Evolutionary conservation across 208 protist species (phyloP), one percentile per base, ranked within the genome.

Genomic region (Kentomonas sorsogonicus): DNA sequence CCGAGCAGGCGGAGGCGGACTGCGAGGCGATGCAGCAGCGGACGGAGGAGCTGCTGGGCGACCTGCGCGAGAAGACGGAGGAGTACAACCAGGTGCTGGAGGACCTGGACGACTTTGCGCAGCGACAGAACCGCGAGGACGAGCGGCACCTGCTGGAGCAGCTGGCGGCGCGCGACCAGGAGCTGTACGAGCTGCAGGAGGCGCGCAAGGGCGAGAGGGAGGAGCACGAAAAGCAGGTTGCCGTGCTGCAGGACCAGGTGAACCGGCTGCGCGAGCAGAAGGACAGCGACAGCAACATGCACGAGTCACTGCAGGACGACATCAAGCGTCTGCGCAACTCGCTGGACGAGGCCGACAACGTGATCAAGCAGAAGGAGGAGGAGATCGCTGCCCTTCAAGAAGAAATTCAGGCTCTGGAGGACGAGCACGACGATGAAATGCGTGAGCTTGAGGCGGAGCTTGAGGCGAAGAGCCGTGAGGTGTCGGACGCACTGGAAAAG

Each of bases 121-220:
- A 63, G 26, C 69, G 72, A 30, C 70, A 78, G 16, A 75, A 72
- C 36, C 64, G 60, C 23, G 76, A 78, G 47, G 65, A 76, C 27
- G 83, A 90, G 47, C 78, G 82, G 56, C 66, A 73, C 48, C 57
- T 83, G 16, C 60, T 90, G 22, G 57, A 86, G 36, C 77, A 67
- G 27, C 69, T 90, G 15, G 78, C 69, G 0, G 76, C 68, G 1
- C 59, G 78, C 1, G 83, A 90, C 30, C 66, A 83, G 54, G 83
- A 86, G 63, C 58, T 90, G 9, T 90, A 77, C 39, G 76, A 86
- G 36, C 45, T 86, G 31, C 74, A 80, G 53, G 73, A 84, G 60
- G 69, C 70, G 0, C 79, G 70, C n/a, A 69, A 63, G n/a, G 73
- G 67, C 22, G 72, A 87, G 47, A 73, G 67, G 23, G 59, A 66